phyloP scores from a whole-genome alignment of 2,329 filamentous ascomycete genomes.

The Colletotrichum neosansevieriae region DNA sequence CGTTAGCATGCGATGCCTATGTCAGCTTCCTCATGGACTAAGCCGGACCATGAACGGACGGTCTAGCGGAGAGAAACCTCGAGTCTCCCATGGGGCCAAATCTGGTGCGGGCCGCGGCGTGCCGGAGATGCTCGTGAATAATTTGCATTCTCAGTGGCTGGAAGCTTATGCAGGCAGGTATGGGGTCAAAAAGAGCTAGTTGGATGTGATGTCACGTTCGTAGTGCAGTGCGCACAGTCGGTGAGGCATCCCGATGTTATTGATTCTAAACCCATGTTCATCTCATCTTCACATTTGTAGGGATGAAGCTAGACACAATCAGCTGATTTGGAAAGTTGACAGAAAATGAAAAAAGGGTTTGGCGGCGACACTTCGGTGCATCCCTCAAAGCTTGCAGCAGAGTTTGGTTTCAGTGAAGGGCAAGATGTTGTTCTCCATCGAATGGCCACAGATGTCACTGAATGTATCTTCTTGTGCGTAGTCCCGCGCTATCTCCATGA shows the following conservation, averaged over 20 bases:
- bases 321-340: not conserved
- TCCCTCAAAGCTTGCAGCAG: not conserved
- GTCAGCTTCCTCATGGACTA: too few relatives aligned
- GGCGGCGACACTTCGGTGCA: slow-evolving; percentile 19
- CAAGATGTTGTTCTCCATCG: not conserved
- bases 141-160: slow-evolving; percentile 7
- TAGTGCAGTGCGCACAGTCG: too few relatives aligned
- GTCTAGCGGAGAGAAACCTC: not conserved
- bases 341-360: not conserved
- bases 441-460: not conserved
- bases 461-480: not conserved
- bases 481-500: slow-evolving; percentile 14
- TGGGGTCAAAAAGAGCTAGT: too few relatives aligned
- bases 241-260: not conserved
- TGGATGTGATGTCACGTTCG: too few relatives aligned
- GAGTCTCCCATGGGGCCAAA: slow-evolving; percentile 5
- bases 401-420: slow-evolving; percentile 3
- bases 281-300: slow-evolving; percentile 2
- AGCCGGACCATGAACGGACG: too few relatives aligned
- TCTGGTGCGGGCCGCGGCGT: too few relatives aligned
- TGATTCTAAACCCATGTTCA: not conserved
- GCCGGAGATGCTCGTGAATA: not conserved
- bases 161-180: too few relatives aligned
- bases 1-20: not conserved
- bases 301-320: not conserved